Evolutionary conservation across 371 early-diverging fungal species (phyloP).

Genomic region (Nematocida ausubeli): DNA sequence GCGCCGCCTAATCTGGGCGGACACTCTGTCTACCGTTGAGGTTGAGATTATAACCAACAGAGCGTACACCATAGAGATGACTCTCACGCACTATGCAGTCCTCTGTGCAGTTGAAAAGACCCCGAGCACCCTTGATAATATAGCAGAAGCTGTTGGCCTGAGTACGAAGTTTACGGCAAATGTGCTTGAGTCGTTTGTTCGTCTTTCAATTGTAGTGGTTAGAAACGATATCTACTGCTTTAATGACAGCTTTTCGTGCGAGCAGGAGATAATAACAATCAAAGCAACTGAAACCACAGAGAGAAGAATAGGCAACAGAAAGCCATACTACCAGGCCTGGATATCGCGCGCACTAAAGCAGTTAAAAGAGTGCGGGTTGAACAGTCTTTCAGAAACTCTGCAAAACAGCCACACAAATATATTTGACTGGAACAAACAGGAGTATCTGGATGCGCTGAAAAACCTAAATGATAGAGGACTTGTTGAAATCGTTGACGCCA

Average conservation of each 20-base stretch:
- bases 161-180: background rate
- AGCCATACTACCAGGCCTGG: slow-evolving; percentile 56
- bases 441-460: slow-evolving; percentile 26
- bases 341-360: slow-evolving; percentile 27
- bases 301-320: slow-evolving; percentile 37
- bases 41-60: slow-evolving; percentile 42
- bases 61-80: slow-evolving; percentile 24
- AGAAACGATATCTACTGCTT: background rate
- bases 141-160: background rate
- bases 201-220: background rate
- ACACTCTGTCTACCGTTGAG: slow-evolving; percentile 20
- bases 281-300: background rate
- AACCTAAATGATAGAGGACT: slow-evolving; percentile 43
- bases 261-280: background rate
- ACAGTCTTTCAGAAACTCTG: background rate
- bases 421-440: slow-evolving; percentile 28
- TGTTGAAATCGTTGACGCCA: slow-evolving; percentile 31
- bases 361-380: background rate
- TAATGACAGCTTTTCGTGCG: slow-evolving; percentile 14
- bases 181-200: background rate
- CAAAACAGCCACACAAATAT: slow-evolving; percentile 6
- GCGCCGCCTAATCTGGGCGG: slow-evolving; percentile 27
- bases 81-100: slow-evolving; percentile 28
- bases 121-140: background rate
- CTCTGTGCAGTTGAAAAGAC: background rate